phyloP scores from a whole-genome alignment of 257 asterid genomes.

The Craterostigma plantagineum region DNA sequence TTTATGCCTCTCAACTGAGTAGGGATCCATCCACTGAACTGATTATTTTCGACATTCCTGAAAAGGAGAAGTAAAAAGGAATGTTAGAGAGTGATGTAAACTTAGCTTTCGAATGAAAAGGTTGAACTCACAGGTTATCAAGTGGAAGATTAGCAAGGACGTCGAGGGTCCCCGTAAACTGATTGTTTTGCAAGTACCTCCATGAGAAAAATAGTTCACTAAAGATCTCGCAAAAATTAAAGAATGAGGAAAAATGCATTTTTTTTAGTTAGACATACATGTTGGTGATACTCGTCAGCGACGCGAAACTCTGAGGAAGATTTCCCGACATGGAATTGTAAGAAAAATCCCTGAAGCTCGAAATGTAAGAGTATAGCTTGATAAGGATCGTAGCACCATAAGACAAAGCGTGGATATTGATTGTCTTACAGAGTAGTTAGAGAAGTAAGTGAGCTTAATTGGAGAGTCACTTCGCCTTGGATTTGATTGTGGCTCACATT shows the following conservation, averaged over 20 bases:
- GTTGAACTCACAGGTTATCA: conserved; percentile 29
- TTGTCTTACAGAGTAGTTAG: conserved; percentile 40
- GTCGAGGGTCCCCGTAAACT: conserved; percentile 35
- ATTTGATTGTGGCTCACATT: conserved; percentile 43
- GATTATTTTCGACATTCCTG: conserved; percentile 7
- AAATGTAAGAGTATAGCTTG: background rate
- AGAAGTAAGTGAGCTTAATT: conserved; percentile 24
- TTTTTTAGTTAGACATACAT: conserved; percentile 17
- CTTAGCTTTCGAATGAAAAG: background rate
- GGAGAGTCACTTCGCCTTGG: conserved; percentile 22
- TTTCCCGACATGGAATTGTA: conserved; percentile 28
- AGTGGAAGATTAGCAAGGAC: conserved; percentile 41
- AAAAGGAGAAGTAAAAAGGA: background rate
- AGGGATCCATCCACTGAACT: conserved; percentile 4
- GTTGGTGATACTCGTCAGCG: conserved; percentile 22
- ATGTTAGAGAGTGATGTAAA: no score
- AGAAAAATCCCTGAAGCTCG: conserved; percentile 57
- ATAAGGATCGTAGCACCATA: background rate
- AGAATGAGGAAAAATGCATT: no score
- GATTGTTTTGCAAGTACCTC: conserved; percentile 46
- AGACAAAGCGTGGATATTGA: background rate
- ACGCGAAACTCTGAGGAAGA: conserved; percentile 30
- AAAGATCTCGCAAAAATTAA: no score
- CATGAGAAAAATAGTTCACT: background rate
- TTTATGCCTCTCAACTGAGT: conserved; percentile 3